Percentiles rank a stretch among this genome's conserved stretches.
These are phyloP conservation scores for Ophiostoma angusticollis DNA, from an alignment of 2,329 filamentous ascomycete genomes.

Conservation along the genomic window DNA sequence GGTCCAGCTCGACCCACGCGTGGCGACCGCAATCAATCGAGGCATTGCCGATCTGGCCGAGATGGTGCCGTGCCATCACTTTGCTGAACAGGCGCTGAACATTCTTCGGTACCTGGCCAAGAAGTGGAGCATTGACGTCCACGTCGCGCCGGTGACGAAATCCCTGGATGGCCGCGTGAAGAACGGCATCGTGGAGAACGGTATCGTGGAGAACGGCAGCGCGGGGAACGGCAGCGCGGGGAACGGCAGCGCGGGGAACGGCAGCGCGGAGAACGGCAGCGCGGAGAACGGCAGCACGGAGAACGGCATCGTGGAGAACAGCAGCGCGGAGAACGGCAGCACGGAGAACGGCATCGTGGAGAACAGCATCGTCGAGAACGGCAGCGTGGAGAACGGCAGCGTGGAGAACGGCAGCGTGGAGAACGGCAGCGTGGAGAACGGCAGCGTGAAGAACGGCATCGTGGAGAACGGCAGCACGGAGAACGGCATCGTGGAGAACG, in stretches of 20 bases:
- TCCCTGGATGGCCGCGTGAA: conserved; percentile 1
- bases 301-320: background rate
- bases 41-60: conserved; percentile 45
- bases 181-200: too few species aligned
- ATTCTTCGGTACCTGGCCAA: conserved; percentile 45
- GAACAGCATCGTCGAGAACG: background rate
- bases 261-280: background rate
- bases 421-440: background rate
- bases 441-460: too few species aligned
- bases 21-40: conserved; percentile 34
- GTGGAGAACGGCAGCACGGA: background rate
- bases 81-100: conserved; percentile 46
- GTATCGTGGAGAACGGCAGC: background rate
- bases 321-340: background rate
- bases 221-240: too few species aligned
- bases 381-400: background rate
- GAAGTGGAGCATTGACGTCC: conserved; percentile 45
- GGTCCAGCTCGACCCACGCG: conserved; percentile 23
- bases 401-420: too few species aligned
- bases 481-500: too few species aligned
- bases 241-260: background rate
- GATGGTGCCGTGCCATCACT: conserved; percentile 49
- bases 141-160: conserved; percentile 21
- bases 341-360: too few species aligned
- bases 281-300: too few species aligned